phyloP scores from a whole-genome alignment of 192 early-diverging fungal genomes.

The Backusella australiensis region DNA sequence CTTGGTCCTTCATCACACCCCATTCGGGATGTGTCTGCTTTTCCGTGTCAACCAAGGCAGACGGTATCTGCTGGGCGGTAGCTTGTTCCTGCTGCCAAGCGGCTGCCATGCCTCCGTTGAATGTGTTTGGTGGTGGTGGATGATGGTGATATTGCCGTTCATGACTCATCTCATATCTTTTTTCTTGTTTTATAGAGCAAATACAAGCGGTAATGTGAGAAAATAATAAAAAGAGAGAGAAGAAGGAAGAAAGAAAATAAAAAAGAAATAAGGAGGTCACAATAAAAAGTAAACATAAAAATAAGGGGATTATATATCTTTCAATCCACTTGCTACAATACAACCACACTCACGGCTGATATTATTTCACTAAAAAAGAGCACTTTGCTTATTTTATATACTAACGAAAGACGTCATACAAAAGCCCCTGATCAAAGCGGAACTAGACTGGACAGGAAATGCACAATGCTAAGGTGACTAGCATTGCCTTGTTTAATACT shows the following conservation, averaged over 20 bases:
- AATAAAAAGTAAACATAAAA: neutral
- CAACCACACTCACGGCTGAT: neutral
- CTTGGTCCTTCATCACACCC: conserved; percentile 38
- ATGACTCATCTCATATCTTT: conserved; percentile 2
- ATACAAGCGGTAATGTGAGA: neutral
- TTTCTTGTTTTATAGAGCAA: neutral
- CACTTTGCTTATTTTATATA: neutral
- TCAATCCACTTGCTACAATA: neutral
- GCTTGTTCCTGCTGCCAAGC: neutral
- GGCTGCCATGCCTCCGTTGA: neutral
- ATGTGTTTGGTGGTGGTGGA: neutral
- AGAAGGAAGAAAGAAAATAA: neutral
- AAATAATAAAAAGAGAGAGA: neutral
- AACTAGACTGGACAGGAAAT: neutral
- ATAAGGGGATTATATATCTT: neutral
- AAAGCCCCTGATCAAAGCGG: neutral
- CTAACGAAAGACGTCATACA: conserved; percentile 3
- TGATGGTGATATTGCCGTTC: neutral
- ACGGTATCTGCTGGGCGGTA: neutral
- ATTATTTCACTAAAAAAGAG: neutral
- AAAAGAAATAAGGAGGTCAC: neutral
- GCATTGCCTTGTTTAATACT: neutral
- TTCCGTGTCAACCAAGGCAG: neutral
- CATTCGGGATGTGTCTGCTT: conserved; percentile 32
- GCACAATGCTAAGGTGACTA: neutral